These are phyloP conservation scores for Oryza punctata DNA, from an alignment of 176 grass and related monocot genomes.

Conservation along the genomic window DNA sequence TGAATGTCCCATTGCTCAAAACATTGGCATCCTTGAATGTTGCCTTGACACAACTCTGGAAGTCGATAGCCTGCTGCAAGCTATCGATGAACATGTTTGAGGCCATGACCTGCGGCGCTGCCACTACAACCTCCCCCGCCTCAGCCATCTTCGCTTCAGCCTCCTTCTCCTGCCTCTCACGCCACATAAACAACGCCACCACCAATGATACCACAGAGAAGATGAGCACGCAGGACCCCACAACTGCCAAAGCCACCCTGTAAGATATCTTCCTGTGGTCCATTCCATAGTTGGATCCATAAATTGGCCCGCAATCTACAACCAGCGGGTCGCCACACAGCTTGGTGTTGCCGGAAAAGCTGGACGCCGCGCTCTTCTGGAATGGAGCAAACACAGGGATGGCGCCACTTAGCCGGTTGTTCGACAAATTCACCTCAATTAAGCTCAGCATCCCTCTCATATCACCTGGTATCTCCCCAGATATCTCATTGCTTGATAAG, in stretches of 20 bases:
- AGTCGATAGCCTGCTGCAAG: conserved; percentile 91
- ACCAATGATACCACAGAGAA: conserved; percentile 71
- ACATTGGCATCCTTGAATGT: conserved; percentile 71
- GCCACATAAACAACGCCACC: conserved; percentile 87
- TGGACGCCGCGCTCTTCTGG: conserved; percentile 78
- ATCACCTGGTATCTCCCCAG: conserved; percentile 70
- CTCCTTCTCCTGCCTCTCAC: conserved; percentile 92
- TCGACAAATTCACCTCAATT: conserved; percentile 92
- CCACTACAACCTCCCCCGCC: conserved; percentile 51
- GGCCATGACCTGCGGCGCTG: conserved; percentile 55
- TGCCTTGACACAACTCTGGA: conserved; percentile 68
- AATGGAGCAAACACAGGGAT: conserved; percentile 85
- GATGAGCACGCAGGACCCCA: conserved; percentile 76
- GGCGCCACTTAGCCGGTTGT: conserved; percentile 65
- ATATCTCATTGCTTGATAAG: conserved; percentile 85
- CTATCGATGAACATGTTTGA: conserved; percentile 72
- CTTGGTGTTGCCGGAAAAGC: conserved; percentile 74
- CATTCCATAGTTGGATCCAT: conserved; percentile 54
- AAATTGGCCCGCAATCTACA: conserved; percentile 61
- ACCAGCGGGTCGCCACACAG: conserved; percentile 76
- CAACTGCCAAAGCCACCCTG: conserved; percentile 75
- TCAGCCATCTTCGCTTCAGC: conserved; percentile 59
- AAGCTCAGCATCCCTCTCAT: conserved; percentile 97
- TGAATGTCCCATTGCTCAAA: conserved; percentile 75
- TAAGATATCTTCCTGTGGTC: conserved; percentile 85